Evolutionary conservation across 352 stramenopile genomes (phyloP), one percentile per base, ranked within the genome.

Genomic region (Globisporangium acanthophoron): DNA sequence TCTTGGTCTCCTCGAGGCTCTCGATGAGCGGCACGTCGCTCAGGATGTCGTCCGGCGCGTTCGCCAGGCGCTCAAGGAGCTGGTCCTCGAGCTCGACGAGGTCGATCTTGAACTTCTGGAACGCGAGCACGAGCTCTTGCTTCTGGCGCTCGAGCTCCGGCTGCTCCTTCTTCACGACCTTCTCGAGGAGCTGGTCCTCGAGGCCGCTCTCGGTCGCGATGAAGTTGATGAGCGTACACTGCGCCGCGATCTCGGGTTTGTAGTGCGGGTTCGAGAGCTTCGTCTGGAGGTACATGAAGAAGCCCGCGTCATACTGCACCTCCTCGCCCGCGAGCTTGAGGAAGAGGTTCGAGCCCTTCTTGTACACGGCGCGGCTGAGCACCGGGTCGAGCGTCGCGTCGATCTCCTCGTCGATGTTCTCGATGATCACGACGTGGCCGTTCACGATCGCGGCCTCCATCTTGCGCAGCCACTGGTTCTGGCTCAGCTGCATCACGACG

Each of bases 171-270:
- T 97, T 96, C 54, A 98, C 96, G 13, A 98, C 94, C 64, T 97
- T 98, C 24, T 97, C 95, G 15, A 99, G 66, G 21, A 99, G 72
- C 62, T 99, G 96, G 61, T 99, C 96, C 70, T 99, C 93, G 0
- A 99, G 65, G 13, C 96, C 96, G 49, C 83, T 95, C 67, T 98
- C 96, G 0, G 96, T 98, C 16, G 95, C 96, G 68, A 98, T 98
- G 58, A 98, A 99, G 74, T 99, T 99, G 67, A 99, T 98, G n/a
- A 99, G 62, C 33, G 96, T 98, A 54, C 88, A 96, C 66, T 98
- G 95, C 6, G 96, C 96, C 0, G 93, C 89, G 46, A 98, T 98
- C 68, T 99, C 96, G n/a, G 96, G 96, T 59, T 98, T 98, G 79
- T 98, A 99, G 67, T 99, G 96, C 20, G 96, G 96, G 66, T 99